Percentiles rank a stretch among this genome's conserved stretches.
phyloP scores from a whole-genome alignment of 768 basidiomycete species.

The Hericium rajendrae region DNA sequence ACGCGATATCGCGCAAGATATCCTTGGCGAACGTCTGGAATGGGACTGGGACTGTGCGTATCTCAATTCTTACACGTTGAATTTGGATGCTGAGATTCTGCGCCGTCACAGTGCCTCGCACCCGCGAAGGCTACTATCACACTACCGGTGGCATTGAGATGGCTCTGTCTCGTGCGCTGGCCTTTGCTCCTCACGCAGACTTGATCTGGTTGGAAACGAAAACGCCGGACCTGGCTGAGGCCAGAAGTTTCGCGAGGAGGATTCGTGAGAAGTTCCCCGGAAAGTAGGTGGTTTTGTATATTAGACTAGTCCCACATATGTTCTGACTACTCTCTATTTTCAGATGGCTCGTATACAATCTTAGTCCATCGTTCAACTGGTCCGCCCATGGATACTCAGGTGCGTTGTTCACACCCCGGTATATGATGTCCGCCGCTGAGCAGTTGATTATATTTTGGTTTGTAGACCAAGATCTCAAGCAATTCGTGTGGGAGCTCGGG shows the following conservation, averaged over 20 bases:
- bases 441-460: background rate
- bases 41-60: conserved; percentile 88
- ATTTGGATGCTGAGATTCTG: background rate
- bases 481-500: conserved; percentile 83
- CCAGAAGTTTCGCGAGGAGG: conserved; percentile 64
- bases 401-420: conserved; percentile 18
- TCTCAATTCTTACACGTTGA: background rate
- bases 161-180: conserved; percentile 71
- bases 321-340: conserved; percentile 15
- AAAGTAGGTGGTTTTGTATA: conserved; percentile 33
- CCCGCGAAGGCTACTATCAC: conserved; percentile 87
- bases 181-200: conserved; percentile 82
- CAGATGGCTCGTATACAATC: conserved; percentile 74
- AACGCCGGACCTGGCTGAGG: conserved; percentile 73
- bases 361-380: conserved; percentile 95
- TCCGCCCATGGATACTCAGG: conserved; percentile 69
- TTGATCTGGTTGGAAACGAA: conserved; percentile 92
- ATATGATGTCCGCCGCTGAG: background rate
- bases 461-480: conserved; percentile 63
- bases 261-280: conserved; percentile 65
- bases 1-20: conserved; percentile 61
- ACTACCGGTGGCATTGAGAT: conserved; percentile 73
- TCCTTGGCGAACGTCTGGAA: conserved; percentile 58
- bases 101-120: conserved; percentile 56
- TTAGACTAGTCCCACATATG: conserved; percentile 17